Conservation (phyloP, 208 protist genomes). For the Leishmania martiniquensis region DNA sequence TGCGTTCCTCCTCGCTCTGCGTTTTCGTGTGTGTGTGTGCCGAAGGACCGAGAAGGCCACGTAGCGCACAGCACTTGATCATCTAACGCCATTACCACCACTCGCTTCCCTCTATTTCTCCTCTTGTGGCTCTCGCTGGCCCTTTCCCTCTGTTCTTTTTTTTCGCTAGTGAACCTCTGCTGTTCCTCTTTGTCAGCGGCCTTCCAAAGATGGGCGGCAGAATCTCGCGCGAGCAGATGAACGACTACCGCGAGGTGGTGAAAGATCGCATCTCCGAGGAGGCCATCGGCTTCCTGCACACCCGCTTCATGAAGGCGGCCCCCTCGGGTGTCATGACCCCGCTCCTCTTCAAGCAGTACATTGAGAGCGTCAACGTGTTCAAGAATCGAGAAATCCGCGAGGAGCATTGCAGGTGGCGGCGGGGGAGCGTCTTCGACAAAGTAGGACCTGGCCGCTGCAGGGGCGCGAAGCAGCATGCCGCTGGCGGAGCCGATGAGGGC, state of each 20-base stretch:
- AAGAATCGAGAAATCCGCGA: constrained; percentile 62
- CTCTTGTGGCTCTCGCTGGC: neutral
- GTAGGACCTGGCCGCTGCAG: neutral
- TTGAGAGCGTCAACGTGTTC: constrained; percentile 79
- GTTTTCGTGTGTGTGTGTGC: no score
- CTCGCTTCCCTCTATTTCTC: neutral
- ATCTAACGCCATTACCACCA: neutral
- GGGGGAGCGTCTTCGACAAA: constrained; percentile 7
- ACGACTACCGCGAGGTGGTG: constrained; percentile 82
- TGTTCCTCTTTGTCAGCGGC: neutral
- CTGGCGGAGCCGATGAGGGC: neutral
- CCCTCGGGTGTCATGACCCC: constrained; percentile 80
- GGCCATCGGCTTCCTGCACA: constrained; percentile 80
- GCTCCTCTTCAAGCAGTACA: constrained; percentile 81
- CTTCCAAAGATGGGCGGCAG: constrained; percentile 61
- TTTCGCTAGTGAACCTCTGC: neutral
- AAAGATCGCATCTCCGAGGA: constrained; percentile 86
- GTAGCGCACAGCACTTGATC: neutral
- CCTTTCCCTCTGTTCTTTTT: neutral
- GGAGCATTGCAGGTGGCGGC: constrained; percentile 24
- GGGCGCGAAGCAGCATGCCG: neutral
- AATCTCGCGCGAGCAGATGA: constrained; percentile 77
- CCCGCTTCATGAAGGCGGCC: constrained; percentile 78
- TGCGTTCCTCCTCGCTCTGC: no score
- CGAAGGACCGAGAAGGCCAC: neutral